Conservation (phyloP, 371 early-diverging fungal species). For the Mucor sp. region DNA sequence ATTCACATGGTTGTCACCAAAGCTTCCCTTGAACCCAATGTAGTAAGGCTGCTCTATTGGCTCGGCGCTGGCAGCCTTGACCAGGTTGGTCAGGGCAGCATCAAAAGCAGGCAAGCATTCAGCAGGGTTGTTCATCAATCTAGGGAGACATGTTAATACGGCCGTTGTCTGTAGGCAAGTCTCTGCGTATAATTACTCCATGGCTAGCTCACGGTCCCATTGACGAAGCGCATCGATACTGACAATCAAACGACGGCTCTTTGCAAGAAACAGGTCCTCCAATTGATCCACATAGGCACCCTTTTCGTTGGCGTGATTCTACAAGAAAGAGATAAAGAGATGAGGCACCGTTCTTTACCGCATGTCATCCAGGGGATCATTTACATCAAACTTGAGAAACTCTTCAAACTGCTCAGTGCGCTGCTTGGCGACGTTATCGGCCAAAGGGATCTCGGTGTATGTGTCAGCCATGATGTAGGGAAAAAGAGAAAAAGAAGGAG, state of each 20-base stretch:
- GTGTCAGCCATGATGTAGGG: conserved; percentile 1
- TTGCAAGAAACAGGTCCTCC: conserved; percentile 62
- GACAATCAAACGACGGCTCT: conserved; percentile 77
- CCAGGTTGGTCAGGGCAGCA: conserved; percentile 73
- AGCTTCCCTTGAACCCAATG: conserved; percentile 93
- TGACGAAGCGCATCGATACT: conserved; percentile 89
- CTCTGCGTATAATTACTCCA: conserved; percentile 52
- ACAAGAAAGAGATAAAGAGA: not conserved
- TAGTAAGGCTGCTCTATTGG: conserved; percentile 54
- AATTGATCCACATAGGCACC: conserved; percentile 71
- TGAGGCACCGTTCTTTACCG: not conserved
- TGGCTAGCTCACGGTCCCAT: conserved; percentile 67
- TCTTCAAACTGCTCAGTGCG: conserved; percentile 10
- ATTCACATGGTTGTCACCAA: conserved; percentile 89
- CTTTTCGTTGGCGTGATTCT: conserved; percentile 28
- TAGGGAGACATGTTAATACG: conserved; percentile 17
- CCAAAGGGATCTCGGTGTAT: conserved; percentile 5
- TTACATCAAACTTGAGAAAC: conserved; percentile 23
- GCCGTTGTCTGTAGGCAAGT: not conserved
- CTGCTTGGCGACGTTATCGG: conserved; percentile 2
- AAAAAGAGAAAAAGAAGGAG: not conserved
- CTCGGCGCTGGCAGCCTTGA: conserved; percentile 20
- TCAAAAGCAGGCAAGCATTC: conserved; percentile 89
- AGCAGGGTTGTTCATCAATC: conserved; percentile 75
- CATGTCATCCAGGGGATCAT: not conserved